These are phyloP conservation scores for Picochlorum sp. DNA, from an alignment of 139 green algal genomes.

Conservation along the genomic window DNA sequence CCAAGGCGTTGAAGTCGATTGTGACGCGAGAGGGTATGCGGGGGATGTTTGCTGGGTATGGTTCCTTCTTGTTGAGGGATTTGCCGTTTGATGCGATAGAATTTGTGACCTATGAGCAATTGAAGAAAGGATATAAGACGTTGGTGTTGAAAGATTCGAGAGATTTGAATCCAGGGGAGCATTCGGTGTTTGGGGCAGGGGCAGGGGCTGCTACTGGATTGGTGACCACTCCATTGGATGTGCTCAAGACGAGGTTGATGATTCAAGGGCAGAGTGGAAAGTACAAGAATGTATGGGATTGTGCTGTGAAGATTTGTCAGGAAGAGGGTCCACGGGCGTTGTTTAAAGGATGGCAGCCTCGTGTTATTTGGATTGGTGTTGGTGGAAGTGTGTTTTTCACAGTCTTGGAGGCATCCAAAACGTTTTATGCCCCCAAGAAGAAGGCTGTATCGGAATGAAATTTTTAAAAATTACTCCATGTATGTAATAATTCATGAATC, in stretches of 20 bases:
- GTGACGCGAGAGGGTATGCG: conserved; percentile 61
- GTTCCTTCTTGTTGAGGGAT: conserved; percentile 94
- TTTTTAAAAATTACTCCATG: neutral
- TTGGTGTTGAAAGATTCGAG: conserved; percentile 23
- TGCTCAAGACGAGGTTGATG: conserved; percentile 92
- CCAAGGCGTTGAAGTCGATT: conserved; percentile 62
- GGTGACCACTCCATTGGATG: conserved; percentile 84
- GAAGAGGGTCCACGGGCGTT: conserved; percentile 78
- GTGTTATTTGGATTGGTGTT: conserved; percentile 93
- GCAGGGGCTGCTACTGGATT: conserved; percentile 76
- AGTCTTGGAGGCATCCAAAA: conserved; percentile 52
- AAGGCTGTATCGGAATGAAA: neutral
- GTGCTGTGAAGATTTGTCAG: conserved; percentile 50
- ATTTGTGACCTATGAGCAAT: conserved; percentile 85
- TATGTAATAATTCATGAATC: neutral
- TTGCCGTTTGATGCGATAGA: conserved; percentile 98
- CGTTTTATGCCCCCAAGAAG: conserved; percentile 37
- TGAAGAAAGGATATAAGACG: conserved; percentile 38
- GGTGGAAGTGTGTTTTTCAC: conserved; percentile 92
- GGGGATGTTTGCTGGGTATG: conserved; percentile 90
- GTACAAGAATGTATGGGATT: conserved; percentile 52
- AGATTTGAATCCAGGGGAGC: conserved; percentile 57
- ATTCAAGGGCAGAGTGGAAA: conserved; percentile 56
- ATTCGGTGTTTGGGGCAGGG: conserved; percentile 56
- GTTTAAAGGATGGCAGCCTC: conserved; percentile 82